Base-by-base conservation (phyloP, 1,139 yeast species). In the Debaryomyces sp. region DNA sequence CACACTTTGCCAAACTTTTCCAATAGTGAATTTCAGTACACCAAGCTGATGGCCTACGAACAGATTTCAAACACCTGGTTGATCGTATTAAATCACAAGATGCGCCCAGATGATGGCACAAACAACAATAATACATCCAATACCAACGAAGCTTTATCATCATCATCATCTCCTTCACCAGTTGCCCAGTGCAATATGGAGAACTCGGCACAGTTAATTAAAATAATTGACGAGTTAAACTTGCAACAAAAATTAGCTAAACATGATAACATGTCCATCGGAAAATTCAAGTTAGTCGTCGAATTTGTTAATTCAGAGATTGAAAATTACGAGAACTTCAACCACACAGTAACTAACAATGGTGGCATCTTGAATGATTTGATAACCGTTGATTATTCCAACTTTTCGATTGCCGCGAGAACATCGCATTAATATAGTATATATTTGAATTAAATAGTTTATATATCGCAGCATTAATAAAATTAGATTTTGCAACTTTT, bases 31-130 rank as follows among this genome's bases (percentile, higher is more conserved):
- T 88, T 87, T 66, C 90, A 87, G 64, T 87, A 88, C 62, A 87
- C 85, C 57, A 81, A 81, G 58, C 74, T 75, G 54, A 75, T 86
- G 62, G 94, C 96, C 35, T 84, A 86, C 62, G 96, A 89, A 58
- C 96, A 90, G 64, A 71, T 94, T 21, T 81, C 89, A 30, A 80
- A 82, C 51, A 89, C 95, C 12, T 89, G 96, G 89, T 70, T 81
- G 47, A 77, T 85, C 32, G 80, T 83, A 12, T 74, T 90, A 47
- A 72, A 71, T 49, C 84, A 79, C 36, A 60, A 62, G 32, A 50
- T 54, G 35, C 56, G 53, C 41, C 51, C 52, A 9, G 59, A 53
- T 23, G 58, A 46, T 29, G 57, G 57, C 21, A 29, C 49, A 5
- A 49, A 54, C 33, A 44, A 44, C 18, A 23, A 34, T 12, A 35